Conservation (phyloP, 805 yeast species). For the Candida succiphila region DNA sequence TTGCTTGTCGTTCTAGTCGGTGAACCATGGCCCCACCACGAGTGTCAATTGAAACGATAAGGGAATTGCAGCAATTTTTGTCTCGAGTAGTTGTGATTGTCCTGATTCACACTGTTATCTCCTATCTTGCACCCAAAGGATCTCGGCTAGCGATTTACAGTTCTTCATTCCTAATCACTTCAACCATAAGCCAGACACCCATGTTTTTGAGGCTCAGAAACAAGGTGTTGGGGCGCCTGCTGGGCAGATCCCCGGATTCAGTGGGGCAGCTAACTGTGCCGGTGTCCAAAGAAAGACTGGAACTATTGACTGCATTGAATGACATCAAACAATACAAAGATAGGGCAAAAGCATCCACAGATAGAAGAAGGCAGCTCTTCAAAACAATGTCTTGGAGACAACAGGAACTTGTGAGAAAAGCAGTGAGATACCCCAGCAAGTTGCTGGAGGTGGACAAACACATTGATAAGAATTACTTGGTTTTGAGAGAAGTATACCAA, state of each 20-base stretch:
- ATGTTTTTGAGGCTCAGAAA: slow-evolving; percentile 2
- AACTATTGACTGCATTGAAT: slow-evolving; percentile 28
- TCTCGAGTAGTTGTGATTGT: not conserved
- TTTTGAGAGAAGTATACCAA: slow-evolving; percentile 36
- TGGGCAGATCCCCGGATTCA: not conserved
- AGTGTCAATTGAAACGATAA: no score
- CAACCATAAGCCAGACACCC: slow-evolving; percentile 9
- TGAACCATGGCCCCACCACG: no score
- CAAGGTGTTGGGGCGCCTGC: not conserved
- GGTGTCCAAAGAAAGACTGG: slow-evolving; percentile 15
- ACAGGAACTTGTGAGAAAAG: slow-evolving; percentile 38
- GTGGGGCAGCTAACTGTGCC: slow-evolving; percentile 4
- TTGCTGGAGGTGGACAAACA: slow-evolving; percentile 37
- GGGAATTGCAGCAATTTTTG: not conserved
- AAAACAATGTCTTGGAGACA: slow-evolving; percentile 44
- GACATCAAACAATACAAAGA: slow-evolving; percentile 35
- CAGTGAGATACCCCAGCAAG: slow-evolving; percentile 44
- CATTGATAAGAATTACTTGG: slow-evolving; percentile 34
- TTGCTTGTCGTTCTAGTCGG: no score
- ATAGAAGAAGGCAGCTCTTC: slow-evolving; percentile 31
- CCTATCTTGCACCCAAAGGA: not conserved
- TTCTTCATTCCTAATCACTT: not conserved
- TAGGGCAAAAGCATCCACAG: slow-evolving; percentile 33
- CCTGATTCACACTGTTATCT: not conserved
- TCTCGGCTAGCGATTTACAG: not conserved